phyloP scores from a whole-genome alignment of 805 yeast genomes.

The Yarrowia porcina region DNA sequence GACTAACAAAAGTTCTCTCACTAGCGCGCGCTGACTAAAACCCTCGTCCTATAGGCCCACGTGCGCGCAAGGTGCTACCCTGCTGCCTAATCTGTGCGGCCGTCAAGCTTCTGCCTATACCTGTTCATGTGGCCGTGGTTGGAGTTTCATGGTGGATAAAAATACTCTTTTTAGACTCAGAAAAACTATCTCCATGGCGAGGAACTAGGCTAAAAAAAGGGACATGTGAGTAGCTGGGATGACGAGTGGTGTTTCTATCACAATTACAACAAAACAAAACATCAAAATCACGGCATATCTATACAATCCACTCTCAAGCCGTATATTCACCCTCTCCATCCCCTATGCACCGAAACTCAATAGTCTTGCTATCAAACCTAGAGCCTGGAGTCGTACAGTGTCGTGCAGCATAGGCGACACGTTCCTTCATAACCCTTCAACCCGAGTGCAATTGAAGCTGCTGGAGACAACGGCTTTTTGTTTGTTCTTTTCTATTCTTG shows the following conservation, averaged over 20 bases:
- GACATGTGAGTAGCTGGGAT: too few species aligned
- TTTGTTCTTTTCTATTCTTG: too few species aligned
- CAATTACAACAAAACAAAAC: too few species aligned
- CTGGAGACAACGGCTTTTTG: too few species aligned
- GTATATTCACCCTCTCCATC: neutral
- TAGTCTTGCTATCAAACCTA: conserved; percentile 19
- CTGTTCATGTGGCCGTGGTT: neutral
- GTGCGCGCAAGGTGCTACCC: neutral
- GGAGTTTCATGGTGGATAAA: neutral
- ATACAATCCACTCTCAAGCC: too few species aligned
- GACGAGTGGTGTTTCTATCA: too few species aligned
- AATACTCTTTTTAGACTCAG: neutral
- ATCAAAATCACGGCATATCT: too few species aligned
- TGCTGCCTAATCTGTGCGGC: neutral
- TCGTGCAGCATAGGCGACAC: conserved; percentile 18
- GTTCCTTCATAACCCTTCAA: neutral
- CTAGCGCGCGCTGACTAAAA: neutral
- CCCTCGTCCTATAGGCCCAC: neutral
- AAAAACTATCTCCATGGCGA: neutral
- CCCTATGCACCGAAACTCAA: neutral
- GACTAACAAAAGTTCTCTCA: neutral
- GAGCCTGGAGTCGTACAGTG: conserved; percentile 15
- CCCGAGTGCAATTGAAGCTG: neutral
- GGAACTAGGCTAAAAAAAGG: too few species aligned
- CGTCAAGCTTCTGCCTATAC: neutral